Evolutionary conservation across 108 stramenopile genomes (phyloP).

Genomic region (Nitzschia putrida): DNA sequence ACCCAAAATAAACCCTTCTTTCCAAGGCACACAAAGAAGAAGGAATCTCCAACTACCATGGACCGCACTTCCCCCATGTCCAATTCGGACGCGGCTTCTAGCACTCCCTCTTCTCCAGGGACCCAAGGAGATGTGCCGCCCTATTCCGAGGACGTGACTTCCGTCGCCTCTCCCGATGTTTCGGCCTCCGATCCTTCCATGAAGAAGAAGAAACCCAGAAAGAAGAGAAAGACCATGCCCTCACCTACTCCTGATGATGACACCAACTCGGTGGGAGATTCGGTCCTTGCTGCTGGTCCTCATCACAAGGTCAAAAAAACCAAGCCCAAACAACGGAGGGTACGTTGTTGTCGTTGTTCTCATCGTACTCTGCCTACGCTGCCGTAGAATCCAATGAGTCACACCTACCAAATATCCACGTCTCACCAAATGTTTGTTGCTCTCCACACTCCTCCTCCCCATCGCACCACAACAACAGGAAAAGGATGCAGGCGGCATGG

Average conservation of each 20-base stretch:
- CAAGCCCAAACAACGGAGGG: constrained; percentile 34
- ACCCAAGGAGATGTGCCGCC: not conserved
- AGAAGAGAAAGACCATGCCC: constrained; percentile 31
- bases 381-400: not conserved
- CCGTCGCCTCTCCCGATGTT: not conserved
- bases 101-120: not conserved
- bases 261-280: not conserved
- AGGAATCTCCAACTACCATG: not conserved
- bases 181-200: not conserved
- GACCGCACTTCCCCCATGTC: constrained; percentile 11
- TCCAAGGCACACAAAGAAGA: no score
- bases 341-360: constrained; percentile 14
- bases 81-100: constrained; percentile 4
- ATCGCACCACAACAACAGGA: constrained; percentile 4
- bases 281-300: no score
- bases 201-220: constrained; percentile 24
- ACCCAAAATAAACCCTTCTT: no score
- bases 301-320: constrained; percentile 24
- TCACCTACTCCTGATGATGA: constrained; percentile 5
- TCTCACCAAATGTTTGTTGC: not conserved
- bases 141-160: not conserved
- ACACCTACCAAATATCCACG: not conserved
- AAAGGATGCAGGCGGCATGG: constrained; percentile 44
- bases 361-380: no score
- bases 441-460: not conserved